Percentiles rank a stretch among this genome's conserved stretches.
Conservation (phyloP, 2,329 filamentous ascomycete genomes). For the Fusarium mangiferae region DNA sequence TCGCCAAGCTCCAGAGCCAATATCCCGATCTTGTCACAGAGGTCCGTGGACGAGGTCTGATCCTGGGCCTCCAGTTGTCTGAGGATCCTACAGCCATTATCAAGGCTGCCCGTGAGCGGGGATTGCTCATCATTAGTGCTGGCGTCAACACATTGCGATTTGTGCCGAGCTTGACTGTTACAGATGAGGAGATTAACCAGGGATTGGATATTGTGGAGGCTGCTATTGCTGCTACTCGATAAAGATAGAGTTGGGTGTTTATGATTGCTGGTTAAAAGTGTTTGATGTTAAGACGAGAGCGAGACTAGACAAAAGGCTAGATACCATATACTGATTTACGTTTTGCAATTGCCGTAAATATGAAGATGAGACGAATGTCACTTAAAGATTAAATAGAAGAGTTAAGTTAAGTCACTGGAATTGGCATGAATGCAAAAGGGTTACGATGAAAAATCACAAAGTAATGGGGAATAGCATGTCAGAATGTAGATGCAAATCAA, state of each 20-base stretch:
- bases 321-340: slow-evolving; percentile 33
- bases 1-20: slow-evolving; percentile 57
- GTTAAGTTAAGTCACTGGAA: not conserved
- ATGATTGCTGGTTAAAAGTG: slow-evolving; percentile 8
- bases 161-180: slow-evolving; percentile 86
- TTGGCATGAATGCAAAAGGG: fast-evolving
- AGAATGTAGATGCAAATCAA: not conserved
- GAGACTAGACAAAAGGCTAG: slow-evolving; percentile 25
- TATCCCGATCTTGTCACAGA: slow-evolving; percentile 80
- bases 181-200: slow-evolving; percentile 80
- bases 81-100: slow-evolving; percentile 79
- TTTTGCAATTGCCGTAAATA: not conserved
- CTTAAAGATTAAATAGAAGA: fast-evolving
- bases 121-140: slow-evolving; percentile 89
- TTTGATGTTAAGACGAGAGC: slow-evolving; percentile 16
- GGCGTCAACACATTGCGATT: slow-evolving; percentile 93
- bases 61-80: slow-evolving; percentile 85
- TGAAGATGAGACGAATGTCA: not conserved
- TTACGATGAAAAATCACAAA: not conserved
- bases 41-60: slow-evolving; percentile 83
- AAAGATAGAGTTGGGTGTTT: slow-evolving; percentile 6
- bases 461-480: not conserved
- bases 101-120: slow-evolving; percentile 86
- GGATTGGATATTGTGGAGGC: slow-evolving; percentile 81
- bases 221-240: slow-evolving; percentile 62